A percentile compares a stretch with the other conserved stretches of the same genome.
These are phyloP conservation scores for Cordyceps fumosorosea DNA, from an alignment of 2,329 filamentous ascomycete species.

Conservation along the genomic window DNA sequence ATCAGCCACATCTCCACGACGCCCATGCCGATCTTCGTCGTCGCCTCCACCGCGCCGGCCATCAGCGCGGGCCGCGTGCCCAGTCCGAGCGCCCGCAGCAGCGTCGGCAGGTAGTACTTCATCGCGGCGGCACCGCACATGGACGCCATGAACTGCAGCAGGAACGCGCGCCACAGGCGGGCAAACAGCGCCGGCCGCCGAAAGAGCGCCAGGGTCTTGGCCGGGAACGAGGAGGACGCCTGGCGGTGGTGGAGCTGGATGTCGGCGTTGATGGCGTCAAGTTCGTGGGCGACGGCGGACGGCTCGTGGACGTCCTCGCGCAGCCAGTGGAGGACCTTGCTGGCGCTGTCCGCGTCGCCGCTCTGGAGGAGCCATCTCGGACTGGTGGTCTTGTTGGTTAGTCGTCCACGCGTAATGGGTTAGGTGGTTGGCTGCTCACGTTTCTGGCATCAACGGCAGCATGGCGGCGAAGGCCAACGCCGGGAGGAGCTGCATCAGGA, in stretches of 20 bases:
- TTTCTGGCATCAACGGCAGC: conserved; percentile 47
- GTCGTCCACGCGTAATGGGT: too few species aligned
- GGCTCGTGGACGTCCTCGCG: conserved; percentile 36
- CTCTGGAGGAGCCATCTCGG: conserved; percentile 54
- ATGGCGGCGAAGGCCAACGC: conserved; percentile 42
- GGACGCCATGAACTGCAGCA: conserved; percentile 54
- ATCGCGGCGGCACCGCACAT: conserved; percentile 55
- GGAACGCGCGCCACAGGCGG: conserved; percentile 48
- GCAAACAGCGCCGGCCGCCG: conserved; percentile 40
- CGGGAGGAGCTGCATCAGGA: conserved; percentile 46
- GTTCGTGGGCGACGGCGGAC: conserved; percentile 34
- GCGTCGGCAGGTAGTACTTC: conserved; percentile 52
- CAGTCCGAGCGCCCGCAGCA: conserved; percentile 45
- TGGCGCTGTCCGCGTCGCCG: conserved; percentile 35
- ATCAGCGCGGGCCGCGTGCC: conserved; percentile 41
- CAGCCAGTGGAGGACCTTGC: conserved; percentile 39
- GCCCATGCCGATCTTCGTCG: conserved; percentile 49
- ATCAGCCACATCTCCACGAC: conserved; percentile 52
- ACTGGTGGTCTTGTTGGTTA: conserved; percentile 16
- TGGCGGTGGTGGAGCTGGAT: conserved; percentile 32
- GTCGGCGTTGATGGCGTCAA: conserved; percentile 40
- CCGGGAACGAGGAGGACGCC: conserved; percentile 10
- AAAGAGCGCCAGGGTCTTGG: conserved; percentile 37
- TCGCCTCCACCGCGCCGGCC: conserved; percentile 50
- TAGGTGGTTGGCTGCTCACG: conserved; percentile 30